Percentiles rank a stretch among this genome's conserved stretches.
Evolutionary conservation across 352 stramenopile species (phyloP).

Genomic region (Pythium sp.): DNA sequence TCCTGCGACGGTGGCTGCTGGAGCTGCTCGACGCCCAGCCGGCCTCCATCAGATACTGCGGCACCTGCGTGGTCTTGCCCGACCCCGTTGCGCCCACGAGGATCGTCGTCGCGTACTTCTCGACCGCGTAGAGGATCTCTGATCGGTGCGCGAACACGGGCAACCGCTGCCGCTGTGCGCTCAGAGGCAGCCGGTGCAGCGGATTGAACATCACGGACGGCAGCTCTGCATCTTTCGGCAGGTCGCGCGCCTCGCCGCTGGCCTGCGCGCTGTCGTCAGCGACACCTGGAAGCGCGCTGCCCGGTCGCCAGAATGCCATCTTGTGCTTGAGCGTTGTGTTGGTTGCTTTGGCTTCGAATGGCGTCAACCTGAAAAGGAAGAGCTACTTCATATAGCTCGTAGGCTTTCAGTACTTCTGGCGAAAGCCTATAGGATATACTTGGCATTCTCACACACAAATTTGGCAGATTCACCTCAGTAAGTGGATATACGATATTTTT

Average conservation of each 20-base stretch:
- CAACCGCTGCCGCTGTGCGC: conserved; percentile 58
- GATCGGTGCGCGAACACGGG: conserved; percentile 87
- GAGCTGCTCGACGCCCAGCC: conserved; percentile 56
- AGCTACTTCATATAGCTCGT: too few relatives aligned
- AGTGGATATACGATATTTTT: too few relatives aligned
- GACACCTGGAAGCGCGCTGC: conserved; percentile 31
- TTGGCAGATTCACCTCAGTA: too few relatives aligned
- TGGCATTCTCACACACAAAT: too few relatives aligned
- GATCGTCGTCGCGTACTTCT: conserved; percentile 85
- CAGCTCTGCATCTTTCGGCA: conserved; percentile 31
- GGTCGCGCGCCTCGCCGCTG: conserved; percentile 26
- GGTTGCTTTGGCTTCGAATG: neutral
- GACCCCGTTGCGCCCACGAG: conserved; percentile 92
- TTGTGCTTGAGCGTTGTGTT: neutral
- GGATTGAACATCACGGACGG: conserved; percentile 61
- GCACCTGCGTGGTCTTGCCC: conserved; percentile 93
- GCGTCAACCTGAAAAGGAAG: neutral
- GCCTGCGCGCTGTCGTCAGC: conserved; percentile 25
- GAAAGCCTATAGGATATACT: too few relatives aligned
- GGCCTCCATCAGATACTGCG: conserved; percentile 90
- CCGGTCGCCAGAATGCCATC: conserved; percentile 75
- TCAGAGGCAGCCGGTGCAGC: conserved; percentile 53
- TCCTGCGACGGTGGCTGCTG: conserved; percentile 17
- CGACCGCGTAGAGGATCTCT: conserved; percentile 90
- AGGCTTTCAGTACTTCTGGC: too few relatives aligned